Evolutionary conservation across 2,329 filamentous ascomycete genomes (phyloP).

Genomic region (Zymoseptoria ardabiliae): DNA sequence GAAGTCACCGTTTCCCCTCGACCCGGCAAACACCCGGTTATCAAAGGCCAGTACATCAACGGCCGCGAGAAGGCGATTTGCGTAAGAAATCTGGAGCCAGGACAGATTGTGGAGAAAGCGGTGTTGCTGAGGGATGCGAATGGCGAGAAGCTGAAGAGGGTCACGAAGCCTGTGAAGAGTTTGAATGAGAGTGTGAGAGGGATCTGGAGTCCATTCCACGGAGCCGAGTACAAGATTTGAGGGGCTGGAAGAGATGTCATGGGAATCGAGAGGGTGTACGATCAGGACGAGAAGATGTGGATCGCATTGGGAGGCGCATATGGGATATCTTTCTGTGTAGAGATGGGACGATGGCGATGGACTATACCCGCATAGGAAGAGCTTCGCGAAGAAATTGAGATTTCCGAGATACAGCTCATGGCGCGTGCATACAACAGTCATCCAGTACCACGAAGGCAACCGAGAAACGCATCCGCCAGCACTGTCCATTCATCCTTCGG

Average conservation of each 20-base stretch:
- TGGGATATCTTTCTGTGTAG: neutral
- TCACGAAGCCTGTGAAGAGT: conserved; percentile 53
- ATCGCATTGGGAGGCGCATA: conserved; percentile 7
- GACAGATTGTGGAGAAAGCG: conserved; percentile 74
- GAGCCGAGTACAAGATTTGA: conserved; percentile 46
- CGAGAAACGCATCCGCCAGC: neutral
- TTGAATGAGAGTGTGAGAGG: conserved; percentile 58
- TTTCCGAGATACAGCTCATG: neutral
- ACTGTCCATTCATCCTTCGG: neutral
- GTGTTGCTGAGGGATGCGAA: conserved; percentile 65
- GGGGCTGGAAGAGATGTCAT: neutral
- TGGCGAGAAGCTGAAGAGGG: conserved; percentile 62
- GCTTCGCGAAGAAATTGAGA: neutral
- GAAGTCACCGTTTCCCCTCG: conserved; percentile 88
- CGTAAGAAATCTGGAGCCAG: conserved; percentile 74
- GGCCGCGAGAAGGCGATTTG: conserved; percentile 78
- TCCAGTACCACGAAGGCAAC: neutral
- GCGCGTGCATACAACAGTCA: neutral
- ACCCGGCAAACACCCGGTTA: conserved; percentile 80
- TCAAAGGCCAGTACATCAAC: conserved; percentile 89
- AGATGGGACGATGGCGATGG: neutral
- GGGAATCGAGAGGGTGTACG: neutral
- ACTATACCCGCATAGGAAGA: neutral
- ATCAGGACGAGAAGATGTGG: neutral
- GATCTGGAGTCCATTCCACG: conserved; percentile 59